A percentile compares a stretch with the other conserved stretches of the same genome.
phyloP scores from a whole-genome alignment of 208 protist genomes.

The Phytomonas sp. region DNA sequence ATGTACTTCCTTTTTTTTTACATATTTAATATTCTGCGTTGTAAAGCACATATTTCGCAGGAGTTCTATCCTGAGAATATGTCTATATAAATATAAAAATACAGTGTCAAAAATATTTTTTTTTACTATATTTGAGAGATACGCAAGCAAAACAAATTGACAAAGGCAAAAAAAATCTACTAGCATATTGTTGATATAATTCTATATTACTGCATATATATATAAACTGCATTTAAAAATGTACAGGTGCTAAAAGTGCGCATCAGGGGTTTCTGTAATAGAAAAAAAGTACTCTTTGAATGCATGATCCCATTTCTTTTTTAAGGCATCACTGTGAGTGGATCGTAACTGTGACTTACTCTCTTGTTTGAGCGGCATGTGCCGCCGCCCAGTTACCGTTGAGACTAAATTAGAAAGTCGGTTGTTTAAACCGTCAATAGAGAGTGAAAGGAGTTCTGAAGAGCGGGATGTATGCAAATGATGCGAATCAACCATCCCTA shows the following conservation, averaged over 20 bases:
- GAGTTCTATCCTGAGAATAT: not conserved
- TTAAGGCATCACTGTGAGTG: not conserved
- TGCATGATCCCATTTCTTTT: not conserved
- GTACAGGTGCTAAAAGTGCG: not conserved
- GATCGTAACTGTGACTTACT: not conserved
- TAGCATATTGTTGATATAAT: not conserved
- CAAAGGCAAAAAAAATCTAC: not conserved
- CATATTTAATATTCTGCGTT: not conserved
- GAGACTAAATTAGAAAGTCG: not conserved
- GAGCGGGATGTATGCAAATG: not conserved
- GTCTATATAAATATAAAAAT: not conserved
- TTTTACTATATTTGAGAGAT: not conserved
- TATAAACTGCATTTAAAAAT: too few relatives aligned
- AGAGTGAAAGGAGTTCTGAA: not conserved
- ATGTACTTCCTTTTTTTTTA: not conserved
- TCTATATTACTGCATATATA: slow-evolving; percentile 1
- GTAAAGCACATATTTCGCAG: not conserved
- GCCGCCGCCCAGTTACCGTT: not conserved
- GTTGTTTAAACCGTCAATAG: not conserved
- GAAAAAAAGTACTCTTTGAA: not conserved
- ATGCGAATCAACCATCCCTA: not conserved
- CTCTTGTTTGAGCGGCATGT: not conserved
- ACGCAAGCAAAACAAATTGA: not conserved
- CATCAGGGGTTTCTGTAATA: not conserved
- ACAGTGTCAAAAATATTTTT: not conserved